Evolutionary conservation across 2,329 filamentous ascomycete genomes (phyloP).

Genomic region (Hansfordia pulvinata): DNA sequence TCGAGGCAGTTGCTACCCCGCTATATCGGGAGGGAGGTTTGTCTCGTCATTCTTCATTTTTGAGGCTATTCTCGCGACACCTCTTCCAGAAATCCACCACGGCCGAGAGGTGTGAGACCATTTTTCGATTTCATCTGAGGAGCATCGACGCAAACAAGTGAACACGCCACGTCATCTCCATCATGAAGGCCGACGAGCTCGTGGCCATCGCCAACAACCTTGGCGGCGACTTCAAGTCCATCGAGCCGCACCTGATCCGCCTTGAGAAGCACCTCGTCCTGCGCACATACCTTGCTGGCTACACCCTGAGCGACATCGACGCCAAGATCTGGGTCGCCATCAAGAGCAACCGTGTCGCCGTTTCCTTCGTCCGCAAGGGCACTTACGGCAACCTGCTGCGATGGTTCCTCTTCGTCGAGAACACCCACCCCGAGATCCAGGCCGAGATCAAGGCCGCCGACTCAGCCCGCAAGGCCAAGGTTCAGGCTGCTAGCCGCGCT

Average conservation of each 20-base stretch:
- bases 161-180: no score
- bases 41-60: no score
- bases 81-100: no score
- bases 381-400: conserved; percentile 63
- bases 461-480: conserved; percentile 55
- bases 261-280: conserved; percentile 82
- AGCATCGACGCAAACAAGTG: no score
- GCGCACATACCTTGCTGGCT: conserved; percentile 74
- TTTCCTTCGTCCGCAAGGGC: conserved; percentile 68
- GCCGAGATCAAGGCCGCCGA: conserved; percentile 57
- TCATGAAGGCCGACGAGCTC: conserved; percentile 45
- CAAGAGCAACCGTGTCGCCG: conserved; percentile 71
- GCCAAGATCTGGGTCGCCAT: conserved; percentile 73
- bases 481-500: conserved; percentile 55
- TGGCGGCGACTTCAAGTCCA: conserved; percentile 64
- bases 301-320: conserved; percentile 64
- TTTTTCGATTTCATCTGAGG: no score
- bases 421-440: conserved; percentile 64
- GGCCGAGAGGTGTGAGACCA: no score
- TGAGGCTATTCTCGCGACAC: no score
- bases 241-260: conserved; percentile 59
- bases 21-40: no score
- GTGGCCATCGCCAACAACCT: conserved; percentile 35
- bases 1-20: no score
- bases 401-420: conserved; percentile 82